Base-by-base conservation (phyloP, 1,284 basidiomycete genomes). In the Apiotrichum domesticum region DNA sequence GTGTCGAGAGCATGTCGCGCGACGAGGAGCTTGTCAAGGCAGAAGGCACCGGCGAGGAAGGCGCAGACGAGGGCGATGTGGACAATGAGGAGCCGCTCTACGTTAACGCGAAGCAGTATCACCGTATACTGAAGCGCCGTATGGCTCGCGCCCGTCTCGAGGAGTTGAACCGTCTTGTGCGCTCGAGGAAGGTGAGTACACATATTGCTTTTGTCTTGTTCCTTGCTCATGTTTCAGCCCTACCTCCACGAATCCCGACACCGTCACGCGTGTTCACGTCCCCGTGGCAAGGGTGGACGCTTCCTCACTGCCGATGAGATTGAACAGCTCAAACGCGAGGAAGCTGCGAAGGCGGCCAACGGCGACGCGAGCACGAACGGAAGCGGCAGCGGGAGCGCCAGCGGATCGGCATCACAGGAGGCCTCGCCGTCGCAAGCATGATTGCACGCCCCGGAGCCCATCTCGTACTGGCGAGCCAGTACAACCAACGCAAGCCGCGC, bases 91-190 rank as follows among this genome's bases (percentile, higher is more conserved):
- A 96, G 72, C 93, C 93, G 34, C 84, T 96, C 64, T 95, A 94
- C 78, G 94, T 97, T 62, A 97, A 97, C 70, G 93, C 93, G 51
- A 97, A 97, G 75, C 93, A 97, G 78, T 97, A 96, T 75, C 90
- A 93, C 69, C 87, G 94, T 67, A 97, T 97, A 71, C 82, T 97
- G 71, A 96, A 96, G 79, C 83, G 93, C 59, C 83, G 93, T 54
- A 83, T 88, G 63, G 91, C 92, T 6, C 80, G 93, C 42, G 89
- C 90, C 2, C 81, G 94, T 35, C 80, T 96, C 50, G 92, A 95
- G 69, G 93, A 96, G 77, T 81, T 97, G 52, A 91, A 95, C 68
- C 82, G 91, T 62, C 83, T 97, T 59, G 93, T 90, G 54, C 83
- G 86, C 66, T 88, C 93, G 74, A 82, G 93, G 70, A 97, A 97